A percentile compares a stretch with the other conserved stretches of the same genome.
These are phyloP conservation scores for Nematodospora anomalae DNA, from an alignment of 1,139 yeast species.

Conservation along the genomic window DNA sequence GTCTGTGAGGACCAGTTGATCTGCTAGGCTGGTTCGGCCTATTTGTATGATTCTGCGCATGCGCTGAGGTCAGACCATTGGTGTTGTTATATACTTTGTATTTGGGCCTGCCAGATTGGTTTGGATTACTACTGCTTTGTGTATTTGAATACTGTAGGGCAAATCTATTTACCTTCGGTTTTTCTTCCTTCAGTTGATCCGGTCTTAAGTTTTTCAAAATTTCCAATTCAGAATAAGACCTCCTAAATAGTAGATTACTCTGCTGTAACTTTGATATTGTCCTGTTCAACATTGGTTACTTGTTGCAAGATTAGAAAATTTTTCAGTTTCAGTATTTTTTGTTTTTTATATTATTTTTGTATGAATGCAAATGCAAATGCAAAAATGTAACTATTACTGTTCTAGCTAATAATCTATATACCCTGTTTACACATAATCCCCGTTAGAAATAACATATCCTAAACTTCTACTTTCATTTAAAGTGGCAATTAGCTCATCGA, in stretches of 20 bases:
- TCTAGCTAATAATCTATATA: background rate
- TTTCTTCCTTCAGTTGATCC: background rate
- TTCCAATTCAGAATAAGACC: constrained; percentile 2
- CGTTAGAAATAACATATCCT: constrained; percentile 47
- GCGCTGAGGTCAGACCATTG: background rate
- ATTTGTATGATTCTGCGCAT: background rate
- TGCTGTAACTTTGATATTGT: background rate
- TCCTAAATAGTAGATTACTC: background rate
- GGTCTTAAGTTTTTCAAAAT: constrained; percentile 2
- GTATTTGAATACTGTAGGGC: constrained; percentile 12
- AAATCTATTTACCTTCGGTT: constrained; percentile 13
- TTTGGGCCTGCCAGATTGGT: background rate
- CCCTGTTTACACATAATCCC: constrained; percentile 28
- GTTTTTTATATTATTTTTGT: background rate
- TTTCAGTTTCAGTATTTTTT: background rate
- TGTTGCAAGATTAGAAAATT: constrained; percentile 3
- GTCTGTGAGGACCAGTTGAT: constrained; percentile 1
- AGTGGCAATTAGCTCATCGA: constrained; percentile 64
- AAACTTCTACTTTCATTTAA: constrained; percentile 45
- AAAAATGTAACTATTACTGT: background rate
- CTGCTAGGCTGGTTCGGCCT: constrained; percentile 9
- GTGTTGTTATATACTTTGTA: background rate
- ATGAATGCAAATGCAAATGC: background rate
- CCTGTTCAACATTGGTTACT: constrained; percentile 1
- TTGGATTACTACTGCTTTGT: background rate